Percentiles rank a stretch among this genome's conserved stretches.
Evolutionary conservation across 331 rosid species (phyloP).

Genomic region (Malus hybrid): DNA sequence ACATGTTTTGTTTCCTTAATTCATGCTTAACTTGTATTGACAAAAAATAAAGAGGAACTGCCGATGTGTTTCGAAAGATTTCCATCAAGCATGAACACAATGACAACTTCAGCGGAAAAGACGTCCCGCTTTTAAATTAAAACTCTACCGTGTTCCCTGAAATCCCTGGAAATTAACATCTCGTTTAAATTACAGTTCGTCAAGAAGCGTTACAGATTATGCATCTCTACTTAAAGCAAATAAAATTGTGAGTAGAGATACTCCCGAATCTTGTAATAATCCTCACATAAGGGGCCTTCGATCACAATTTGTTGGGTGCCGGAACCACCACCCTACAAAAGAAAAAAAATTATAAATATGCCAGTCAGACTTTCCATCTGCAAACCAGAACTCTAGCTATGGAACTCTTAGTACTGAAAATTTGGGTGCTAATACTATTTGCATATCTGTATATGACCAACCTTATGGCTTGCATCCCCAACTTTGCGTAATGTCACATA

Average conservation of each 20-base stretch:
- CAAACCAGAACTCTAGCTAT: neutral
- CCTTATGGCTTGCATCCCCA: conserved; percentile 92
- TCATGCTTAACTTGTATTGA: too few relatives aligned
- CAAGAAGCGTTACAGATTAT: neutral
- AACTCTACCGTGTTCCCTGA: too few relatives aligned
- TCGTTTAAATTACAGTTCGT: neutral
- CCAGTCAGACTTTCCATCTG: conserved; percentile 15
- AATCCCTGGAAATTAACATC: too few relatives aligned
- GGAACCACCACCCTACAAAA: conserved; percentile 70
- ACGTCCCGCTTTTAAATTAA: too few relatives aligned
- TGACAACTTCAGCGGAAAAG: too few relatives aligned
- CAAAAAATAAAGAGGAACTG: too few relatives aligned
- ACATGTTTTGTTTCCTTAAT: too few relatives aligned
- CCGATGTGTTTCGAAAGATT: too few relatives aligned
- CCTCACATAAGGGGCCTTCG: conserved; percentile 91
- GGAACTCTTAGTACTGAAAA: neutral
- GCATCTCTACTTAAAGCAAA: conserved; percentile 42
- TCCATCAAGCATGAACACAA: too few relatives aligned
- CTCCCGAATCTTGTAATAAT: conserved; percentile 76
- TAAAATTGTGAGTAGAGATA: conserved; percentile 78
- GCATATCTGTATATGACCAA: conserved; percentile 2
- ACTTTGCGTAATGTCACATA: conserved; percentile 86
- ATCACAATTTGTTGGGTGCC: conserved; percentile 88
- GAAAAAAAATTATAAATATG: neutral
- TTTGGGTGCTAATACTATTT: neutral